Evolutionary conservation across 2,329 filamentous ascomycete genomes (phyloP).

Genomic region (Monosporascus sp.): DNA sequence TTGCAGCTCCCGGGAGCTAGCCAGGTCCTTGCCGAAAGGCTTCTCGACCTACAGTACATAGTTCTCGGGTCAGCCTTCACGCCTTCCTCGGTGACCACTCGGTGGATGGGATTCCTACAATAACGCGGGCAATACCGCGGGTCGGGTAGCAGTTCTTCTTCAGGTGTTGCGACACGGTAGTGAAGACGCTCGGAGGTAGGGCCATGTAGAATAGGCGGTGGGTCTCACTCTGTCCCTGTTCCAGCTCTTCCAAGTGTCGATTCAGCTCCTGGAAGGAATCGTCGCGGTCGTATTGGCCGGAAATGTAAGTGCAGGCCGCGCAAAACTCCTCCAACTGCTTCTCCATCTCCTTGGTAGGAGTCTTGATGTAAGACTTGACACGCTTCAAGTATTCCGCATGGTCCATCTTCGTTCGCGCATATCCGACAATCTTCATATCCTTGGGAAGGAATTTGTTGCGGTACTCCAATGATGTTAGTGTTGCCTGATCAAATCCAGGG

Average conservation of each 20-base stretch:
- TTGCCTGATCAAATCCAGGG: neutral
- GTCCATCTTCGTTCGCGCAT: conserved; percentile 99
- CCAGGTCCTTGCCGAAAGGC: conserved; percentile 95
- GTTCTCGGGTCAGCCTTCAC: conserved; percentile 3
- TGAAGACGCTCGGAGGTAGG: conserved; percentile 95
- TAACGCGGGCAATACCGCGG: conserved; percentile 86
- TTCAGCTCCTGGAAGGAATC: conserved; percentile 85
- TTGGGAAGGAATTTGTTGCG: conserved; percentile 98
- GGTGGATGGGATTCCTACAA: conserved; percentile 54
- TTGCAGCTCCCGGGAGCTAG: conserved; percentile 89
- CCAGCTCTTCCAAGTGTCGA: conserved; percentile 79
- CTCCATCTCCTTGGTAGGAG: conserved; percentile 94
- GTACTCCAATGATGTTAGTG: conserved; percentile 54
- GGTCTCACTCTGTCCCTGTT: conserved; percentile 75
- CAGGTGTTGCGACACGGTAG: conserved; percentile 91
- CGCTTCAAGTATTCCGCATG: conserved; percentile 90
- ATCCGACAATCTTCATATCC: conserved; percentile 94
- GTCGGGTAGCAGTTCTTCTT: conserved; percentile 96
- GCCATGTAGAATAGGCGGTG: conserved; percentile 99
- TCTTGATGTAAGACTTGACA: conserved; percentile 98
- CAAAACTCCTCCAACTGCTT: conserved; percentile 91
- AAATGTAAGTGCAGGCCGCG: conserved; percentile 83
- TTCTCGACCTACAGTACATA: conserved; percentile 74
- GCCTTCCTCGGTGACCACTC: neutral
- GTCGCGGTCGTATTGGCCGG: conserved; percentile 97